Evolutionary conservation across 805 yeast genomes (phyloP).

Genomic region (Candida mattraensis): DNA sequence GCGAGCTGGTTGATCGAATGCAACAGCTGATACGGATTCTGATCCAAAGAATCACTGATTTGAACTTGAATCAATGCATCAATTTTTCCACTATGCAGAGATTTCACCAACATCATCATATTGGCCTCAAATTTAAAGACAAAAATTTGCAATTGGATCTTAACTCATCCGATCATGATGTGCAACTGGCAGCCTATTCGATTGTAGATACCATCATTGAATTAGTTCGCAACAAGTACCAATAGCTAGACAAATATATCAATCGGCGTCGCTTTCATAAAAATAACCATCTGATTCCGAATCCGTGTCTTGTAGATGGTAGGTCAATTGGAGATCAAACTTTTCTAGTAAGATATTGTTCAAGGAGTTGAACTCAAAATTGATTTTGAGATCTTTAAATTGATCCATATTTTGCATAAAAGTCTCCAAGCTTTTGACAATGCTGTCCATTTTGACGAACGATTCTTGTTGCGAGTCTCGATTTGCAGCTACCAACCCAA

Average conservation of each 20-base stretch:
- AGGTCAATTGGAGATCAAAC: conserved; percentile 13
- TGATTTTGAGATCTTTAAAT: conserved; percentile 10
- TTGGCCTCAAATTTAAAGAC: conserved; percentile 3
- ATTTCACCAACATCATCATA: conserved; percentile 1
- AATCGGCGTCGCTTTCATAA: no score
- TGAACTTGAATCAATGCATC: conserved; percentile 1
- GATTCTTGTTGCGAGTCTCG: conserved; percentile 34
- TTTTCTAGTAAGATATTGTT: conserved; percentile 11
- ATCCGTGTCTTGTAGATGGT: conserved; percentile 10
- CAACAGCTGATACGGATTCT: conserved; percentile 1
- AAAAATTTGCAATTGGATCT: conserved; percentile 2
- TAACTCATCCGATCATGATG: no score
- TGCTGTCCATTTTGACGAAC: conserved; percentile 8
- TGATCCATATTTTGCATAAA: conserved; percentile 16
- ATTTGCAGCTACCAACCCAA: conserved; percentile 32
- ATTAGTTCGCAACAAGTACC: no score
- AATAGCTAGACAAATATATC: no score
- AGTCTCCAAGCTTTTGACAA: conserved; percentile 12
- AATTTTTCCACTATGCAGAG: conserved; percentile 3
- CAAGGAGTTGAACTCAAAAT: conserved; percentile 15
- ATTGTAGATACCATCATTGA: no score
- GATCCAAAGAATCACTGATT: conserved; percentile 1
- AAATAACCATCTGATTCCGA: conserved; percentile 8
- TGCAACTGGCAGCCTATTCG: no score
- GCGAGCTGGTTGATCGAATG: no score